A percentile compares a stretch with the other conserved stretches of the same genome.
phyloP scores from a whole-genome alignment of 2,329 filamentous ascomycete species.

The Cladosporium cucumerinum region DNA sequence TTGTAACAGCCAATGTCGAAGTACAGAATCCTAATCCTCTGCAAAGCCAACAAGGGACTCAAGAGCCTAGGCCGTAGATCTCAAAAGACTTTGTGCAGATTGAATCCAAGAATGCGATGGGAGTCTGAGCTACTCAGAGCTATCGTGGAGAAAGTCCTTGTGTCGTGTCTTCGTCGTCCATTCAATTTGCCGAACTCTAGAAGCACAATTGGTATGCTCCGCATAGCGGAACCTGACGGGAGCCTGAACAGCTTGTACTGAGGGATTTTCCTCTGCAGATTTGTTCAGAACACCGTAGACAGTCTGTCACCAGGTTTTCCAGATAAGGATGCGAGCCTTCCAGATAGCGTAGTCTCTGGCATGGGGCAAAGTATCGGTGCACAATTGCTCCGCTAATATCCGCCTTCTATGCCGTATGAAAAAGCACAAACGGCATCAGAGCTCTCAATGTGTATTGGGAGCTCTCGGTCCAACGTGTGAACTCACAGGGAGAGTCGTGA shows the following conservation, averaged over 20 bases:
- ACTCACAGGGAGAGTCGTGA: background rate
- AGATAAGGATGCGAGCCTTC: background rate
- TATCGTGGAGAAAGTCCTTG: background rate
- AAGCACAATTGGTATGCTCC: background rate
- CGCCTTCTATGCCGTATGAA: background rate
- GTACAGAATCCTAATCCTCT: background rate
- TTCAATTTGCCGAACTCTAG: background rate
- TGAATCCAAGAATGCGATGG: background rate
- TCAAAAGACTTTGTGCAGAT: background rate
- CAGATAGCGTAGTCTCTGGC: background rate
- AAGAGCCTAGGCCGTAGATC: background rate
- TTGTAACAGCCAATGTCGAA: background rate
- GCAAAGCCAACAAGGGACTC: background rate
- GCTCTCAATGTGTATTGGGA: background rate
- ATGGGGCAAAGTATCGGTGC: background rate
- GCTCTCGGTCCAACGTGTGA: background rate
- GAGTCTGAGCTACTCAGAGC: constrained; percentile 1
- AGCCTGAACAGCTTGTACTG: background rate
- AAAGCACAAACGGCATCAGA: background rate
- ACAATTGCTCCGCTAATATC: background rate
- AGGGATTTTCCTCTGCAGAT: background rate
- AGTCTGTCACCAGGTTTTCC: background rate
- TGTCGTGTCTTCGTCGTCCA: background rate
- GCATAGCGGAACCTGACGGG: background rate
- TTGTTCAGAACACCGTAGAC: background rate